Base-by-base conservation (phyloP, 176 grass and related monocot species). In the Ampelocalamus luodianensis region DNA sequence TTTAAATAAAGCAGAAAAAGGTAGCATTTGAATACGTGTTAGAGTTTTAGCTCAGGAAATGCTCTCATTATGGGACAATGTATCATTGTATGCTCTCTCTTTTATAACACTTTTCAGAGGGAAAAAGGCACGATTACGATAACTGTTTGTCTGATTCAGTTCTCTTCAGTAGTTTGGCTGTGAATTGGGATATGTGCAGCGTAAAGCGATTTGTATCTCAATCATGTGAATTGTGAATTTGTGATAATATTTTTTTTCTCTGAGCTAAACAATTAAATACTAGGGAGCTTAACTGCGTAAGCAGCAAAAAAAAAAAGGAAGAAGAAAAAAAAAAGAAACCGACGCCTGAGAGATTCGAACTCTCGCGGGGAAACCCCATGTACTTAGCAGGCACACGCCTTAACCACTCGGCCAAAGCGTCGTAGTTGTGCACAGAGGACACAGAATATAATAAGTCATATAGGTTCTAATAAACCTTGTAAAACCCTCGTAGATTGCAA, bases 261-360 rank as follows among this genome's bases (percentile, higher is more conserved):
- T 3, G 74, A 59, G 34, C 11, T 44, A 71, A 22, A 10, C 67
- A 40, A 69, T 43, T 11, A 39, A 71, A 71, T 10, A 0, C 11
- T 4, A 70, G 38, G 22, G 20, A 43, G 10, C 9, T 37, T 45
- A 12, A 55, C 10, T 38, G 17, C 72, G 13, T 58, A 23, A 39
- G 73, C 53, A 15, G 74, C 37, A 23, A 38, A 36, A n/a, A 38
- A 36, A n/a, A 48, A 54, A 18, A 18, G 13, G 4, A 50, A 2
- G 32, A 50, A 20, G 0, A 55, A 20, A 3, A 3, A 54, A 0
- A 54, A 1, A 8, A 22, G 29, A 29, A 29, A 29, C 29, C 94
- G 89, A 90, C 96, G 91, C 96, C 93, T 98, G 96, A 98, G 96
- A 98, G 96, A 98, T 98, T 98, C 91, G 96, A 98, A 98, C 96